These are phyloP conservation scores for Stenogyne calaminthoides DNA, from an alignment of 305 asterid genomes.

Conservation along the genomic window DNA sequence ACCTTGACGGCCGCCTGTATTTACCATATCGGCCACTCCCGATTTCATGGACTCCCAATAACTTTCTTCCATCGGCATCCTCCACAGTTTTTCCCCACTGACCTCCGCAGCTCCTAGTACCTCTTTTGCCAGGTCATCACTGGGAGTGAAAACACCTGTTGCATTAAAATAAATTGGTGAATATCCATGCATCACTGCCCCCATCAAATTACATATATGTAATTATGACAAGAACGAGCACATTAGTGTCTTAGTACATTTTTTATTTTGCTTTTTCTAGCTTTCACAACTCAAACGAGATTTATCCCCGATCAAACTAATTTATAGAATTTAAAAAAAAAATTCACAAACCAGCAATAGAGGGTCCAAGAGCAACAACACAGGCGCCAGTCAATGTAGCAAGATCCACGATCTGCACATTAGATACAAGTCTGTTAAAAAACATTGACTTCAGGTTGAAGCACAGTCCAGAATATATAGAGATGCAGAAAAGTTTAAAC, in stretches of 20 bases:
- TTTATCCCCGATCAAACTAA: not conserved
- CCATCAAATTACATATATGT: not conserved
- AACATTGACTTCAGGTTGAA: not conserved
- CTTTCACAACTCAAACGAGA: slow-evolving; percentile 11
- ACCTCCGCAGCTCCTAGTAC: slow-evolving; percentile 70
- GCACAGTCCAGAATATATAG: not conserved
- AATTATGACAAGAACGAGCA: not conserved
- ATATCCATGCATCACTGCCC: not conserved
- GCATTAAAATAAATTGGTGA: not conserved
- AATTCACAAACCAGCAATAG: slow-evolving; percentile 64
- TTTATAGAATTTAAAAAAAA: not conserved
- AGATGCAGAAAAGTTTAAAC: not conserved
- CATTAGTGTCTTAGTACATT: not conserved
- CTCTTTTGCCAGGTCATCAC: slow-evolving; percentile 86
- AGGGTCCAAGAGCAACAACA: slow-evolving; percentile 80
- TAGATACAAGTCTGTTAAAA: slow-evolving; percentile 4
- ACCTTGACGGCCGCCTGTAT: slow-evolving; percentile 84
- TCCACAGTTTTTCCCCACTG: slow-evolving; percentile 89
- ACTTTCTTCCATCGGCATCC: slow-evolving; percentile 90
- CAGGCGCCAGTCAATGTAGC: slow-evolving; percentile 90
- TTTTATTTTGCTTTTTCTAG: not conserved
- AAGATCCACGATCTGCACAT: slow-evolving; percentile 72
- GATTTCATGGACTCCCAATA: slow-evolving; percentile 95
- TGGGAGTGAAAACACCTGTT: slow-evolving; percentile 83
- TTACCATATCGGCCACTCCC: slow-evolving; percentile 91